Evolutionary conservation across 345 rosid species (phyloP).

Genomic region (Pelargonium nanum): DNA sequence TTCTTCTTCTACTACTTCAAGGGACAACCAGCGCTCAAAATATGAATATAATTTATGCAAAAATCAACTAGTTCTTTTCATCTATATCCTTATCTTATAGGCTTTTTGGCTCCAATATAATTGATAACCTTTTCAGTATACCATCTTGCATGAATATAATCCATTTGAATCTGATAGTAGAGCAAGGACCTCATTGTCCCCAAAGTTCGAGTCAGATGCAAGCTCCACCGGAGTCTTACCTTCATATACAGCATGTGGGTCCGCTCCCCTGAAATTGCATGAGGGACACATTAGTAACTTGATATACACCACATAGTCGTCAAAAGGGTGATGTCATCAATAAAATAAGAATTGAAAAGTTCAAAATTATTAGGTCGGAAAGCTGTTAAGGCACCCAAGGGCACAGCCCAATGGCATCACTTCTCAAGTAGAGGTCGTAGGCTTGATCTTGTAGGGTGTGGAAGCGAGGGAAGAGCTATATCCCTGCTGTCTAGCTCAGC

Average conservation of each 20-base stretch:
- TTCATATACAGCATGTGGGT: constrained; percentile 52
- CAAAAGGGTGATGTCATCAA: too few relatives aligned
- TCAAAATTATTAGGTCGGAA: too few relatives aligned
- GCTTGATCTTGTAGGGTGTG: too few relatives aligned
- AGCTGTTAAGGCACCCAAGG: too few relatives aligned
- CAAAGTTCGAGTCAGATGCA: constrained; percentile 48
- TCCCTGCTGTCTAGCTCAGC: too few relatives aligned
- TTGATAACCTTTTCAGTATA: not conserved
- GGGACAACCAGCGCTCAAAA: not conserved
- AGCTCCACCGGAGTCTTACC: constrained; percentile 58
- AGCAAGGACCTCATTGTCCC: constrained; percentile 51
- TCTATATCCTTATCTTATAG: not conserved
- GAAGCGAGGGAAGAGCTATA: too few relatives aligned
- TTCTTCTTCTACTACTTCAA: too few relatives aligned
- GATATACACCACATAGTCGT: not conserved
- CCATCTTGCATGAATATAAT: constrained; percentile 16
- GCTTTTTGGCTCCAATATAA: not conserved
- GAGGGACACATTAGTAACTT: not conserved
- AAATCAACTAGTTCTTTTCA: too few relatives aligned
- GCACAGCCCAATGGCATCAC: too few relatives aligned
- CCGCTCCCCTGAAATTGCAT: constrained; percentile 66
- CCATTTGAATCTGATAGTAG: constrained; percentile 58
- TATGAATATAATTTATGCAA: not conserved
- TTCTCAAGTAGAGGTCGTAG: too few relatives aligned
- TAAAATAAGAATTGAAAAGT: not conserved